phyloP scores from a whole-genome alignment of 805 yeast species.

The Cyberlindnera bimundalis region DNA sequence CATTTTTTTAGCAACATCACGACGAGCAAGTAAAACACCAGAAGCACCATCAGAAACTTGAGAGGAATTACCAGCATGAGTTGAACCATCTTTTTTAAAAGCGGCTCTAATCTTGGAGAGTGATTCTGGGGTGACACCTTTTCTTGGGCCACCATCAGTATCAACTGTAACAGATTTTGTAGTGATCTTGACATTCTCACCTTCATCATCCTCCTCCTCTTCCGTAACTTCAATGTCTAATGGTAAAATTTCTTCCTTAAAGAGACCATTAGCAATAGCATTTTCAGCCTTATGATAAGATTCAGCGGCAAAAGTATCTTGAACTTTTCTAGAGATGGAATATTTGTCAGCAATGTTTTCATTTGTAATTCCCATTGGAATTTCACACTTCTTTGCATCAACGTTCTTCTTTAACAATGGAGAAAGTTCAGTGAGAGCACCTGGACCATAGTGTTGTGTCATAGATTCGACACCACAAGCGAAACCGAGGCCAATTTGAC shows the following conservation, averaged over 20 bases:
- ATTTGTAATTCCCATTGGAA: slow-evolving; percentile 96
- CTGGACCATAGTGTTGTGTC: slow-evolving; percentile 87
- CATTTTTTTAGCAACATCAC: slow-evolving; percentile 75
- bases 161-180: slow-evolving; percentile 39
- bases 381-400: slow-evolving; percentile 68
- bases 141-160: slow-evolving; percentile 88
- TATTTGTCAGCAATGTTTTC: slow-evolving; percentile 81
- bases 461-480: slow-evolving; percentile 94
- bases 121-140: slow-evolving; percentile 75
- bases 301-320: slow-evolving; percentile 85
- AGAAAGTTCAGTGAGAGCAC: slow-evolving; percentile 61
- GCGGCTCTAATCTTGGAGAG: slow-evolving; percentile 82
- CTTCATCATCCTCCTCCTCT: slow-evolving; percentile 55
- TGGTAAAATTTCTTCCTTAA: slow-evolving; percentile 87
- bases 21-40: slow-evolving; percentile 77
- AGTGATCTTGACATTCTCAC: slow-evolving; percentile 32
- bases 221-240: slow-evolving; percentile 56
- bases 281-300: slow-evolving; percentile 82
- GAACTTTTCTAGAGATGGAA: slow-evolving; percentile 61
- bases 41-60: slow-evolving; percentile 97
- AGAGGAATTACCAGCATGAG: slow-evolving; percentile 96
- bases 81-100: slow-evolving; percentile 71
- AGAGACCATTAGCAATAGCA: slow-evolving; percentile 69
- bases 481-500: slow-evolving; percentile 88
- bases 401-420: slow-evolving; percentile 40